Base-by-base conservation (phyloP, 1,139 yeast genomes). In the Magnusiomyces magnusii region DNA sequence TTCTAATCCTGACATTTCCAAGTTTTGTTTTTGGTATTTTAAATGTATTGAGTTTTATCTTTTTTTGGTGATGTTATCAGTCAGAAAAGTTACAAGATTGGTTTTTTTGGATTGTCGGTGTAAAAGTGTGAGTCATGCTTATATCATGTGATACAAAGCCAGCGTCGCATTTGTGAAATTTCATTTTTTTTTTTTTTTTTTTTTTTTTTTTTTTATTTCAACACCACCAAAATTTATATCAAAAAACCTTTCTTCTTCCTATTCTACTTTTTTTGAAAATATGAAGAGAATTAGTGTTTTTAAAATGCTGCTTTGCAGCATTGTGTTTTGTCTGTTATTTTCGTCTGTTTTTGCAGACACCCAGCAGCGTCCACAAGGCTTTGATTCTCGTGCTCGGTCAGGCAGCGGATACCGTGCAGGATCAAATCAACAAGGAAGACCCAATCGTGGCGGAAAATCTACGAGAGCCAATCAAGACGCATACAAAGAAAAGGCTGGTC, bases 1-100 rank as follows among this genome's bases (percentile, higher is more conserved):
- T 55, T 59, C 61, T 47, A 59, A 23, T 42, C 61, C 61, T 2
- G 61, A 59, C 61, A 59, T 59, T n/a, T n/a, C n/a, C n/a, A n/a
- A n/a, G n/a, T n/a, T n/a, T n/a, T n/a, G n/a, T n/a, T n/a, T n/a
- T n/a, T n/a, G n/a, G n/a, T n/a, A n/a, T n/a, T n/a, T n/a, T n/a
- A n/a, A n/a, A n/a, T n/a, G n/a, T n/a, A n/a, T n/a, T n/a, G n/a
- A n/a, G n/a, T n/a, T n/a, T n/a, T n/a, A n/a, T n/a, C n/a, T n/a
- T n/a, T n/a, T n/a, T n/a, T n/a, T n/a, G n/a, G n/a, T n/a, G n/a
- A n/a, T n/a, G n/a, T n/a, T n/a, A n/a, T n/a, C n/a, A n/a, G n/a
- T n/a, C n/a, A n/a, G n/a, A n/a, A n/a, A n/a, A n/a, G n/a, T n/a
- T n/a, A n/a, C n/a, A n/a, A n/a, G n/a, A n/a, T n/a, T n/a, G n/a